Evolutionary conservation across 2,329 filamentous ascomycete genomes (phyloP), one percentile per base, ranked within the genome.

Genomic region (Xylaria arbuscula): DNA sequence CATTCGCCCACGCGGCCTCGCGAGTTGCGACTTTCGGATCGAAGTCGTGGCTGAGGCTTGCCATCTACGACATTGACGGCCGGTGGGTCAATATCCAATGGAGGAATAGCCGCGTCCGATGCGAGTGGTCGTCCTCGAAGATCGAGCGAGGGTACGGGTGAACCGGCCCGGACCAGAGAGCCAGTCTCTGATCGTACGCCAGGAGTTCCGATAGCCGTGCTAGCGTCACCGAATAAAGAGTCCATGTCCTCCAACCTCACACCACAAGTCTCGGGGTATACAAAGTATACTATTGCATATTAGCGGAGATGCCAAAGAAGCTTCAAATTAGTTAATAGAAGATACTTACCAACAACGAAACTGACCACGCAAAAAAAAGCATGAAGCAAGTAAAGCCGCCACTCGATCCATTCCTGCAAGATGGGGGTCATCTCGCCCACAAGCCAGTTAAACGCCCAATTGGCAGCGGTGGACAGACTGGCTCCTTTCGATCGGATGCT

Each of bases 391-490:
- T 99, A 99, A 69, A 98, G 84, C 40, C 96, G 89, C 96, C 96
- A 99, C 75, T 92, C 89, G 76, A 99, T 98, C 81, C 87, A 89
- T 75, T 96, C 93, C 80, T 99, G 95, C 68, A 98, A 84, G 63
- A 98, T 90, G 1, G 96, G 96, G 0, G 96, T 99, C 85, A 98
- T 88, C 81, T 97, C 93, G 73, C 96, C 96, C 3, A 98, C 96
- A 32, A 98, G 85, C 92, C 94, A 99, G 82, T 99, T 99, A 82
- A 96, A 97, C 1, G 95, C 94, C 96, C 96, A 99, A 79, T 99
- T 99, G 38, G 94, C 91, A 19, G 96, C 96, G 1, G 96, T 98
- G 69, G 95, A 98, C 79, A 99, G 82, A 86, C 94, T 97, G 62
- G 96, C 95, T 69, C 96, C 96, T 85, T 98, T 98, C 68, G 95